These are phyloP conservation scores for Kodamaea kakaduensis DNA, from an alignment of 805 yeast species.

Conservation along the genomic window DNA sequence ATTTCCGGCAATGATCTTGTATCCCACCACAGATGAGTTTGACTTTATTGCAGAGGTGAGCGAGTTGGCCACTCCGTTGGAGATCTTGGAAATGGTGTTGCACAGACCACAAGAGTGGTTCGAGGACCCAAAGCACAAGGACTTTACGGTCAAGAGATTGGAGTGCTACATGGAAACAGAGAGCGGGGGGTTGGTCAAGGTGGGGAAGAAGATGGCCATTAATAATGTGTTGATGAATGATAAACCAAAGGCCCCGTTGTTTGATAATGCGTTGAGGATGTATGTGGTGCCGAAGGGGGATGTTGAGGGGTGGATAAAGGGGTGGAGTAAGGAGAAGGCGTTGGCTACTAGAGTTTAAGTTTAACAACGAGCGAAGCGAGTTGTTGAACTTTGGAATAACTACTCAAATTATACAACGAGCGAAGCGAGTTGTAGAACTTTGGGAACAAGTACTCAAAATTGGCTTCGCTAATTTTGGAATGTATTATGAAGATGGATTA, in stretches of 20 bases:
- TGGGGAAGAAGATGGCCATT: constrained; percentile 71
- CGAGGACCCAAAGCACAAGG: constrained; percentile 54
- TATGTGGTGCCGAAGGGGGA: constrained; percentile 76
- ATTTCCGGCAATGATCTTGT: constrained; percentile 76
- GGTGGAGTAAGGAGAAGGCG: constrained; percentile 63
- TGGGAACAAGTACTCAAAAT: too few relatives aligned
- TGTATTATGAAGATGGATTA: too few relatives aligned
- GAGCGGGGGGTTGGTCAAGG: constrained; percentile 79
- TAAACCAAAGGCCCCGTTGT: constrained; percentile 65
- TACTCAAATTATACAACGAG: too few relatives aligned
- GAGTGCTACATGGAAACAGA: constrained; percentile 79
- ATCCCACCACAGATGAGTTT: constrained; percentile 80
- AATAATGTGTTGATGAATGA: constrained; percentile 60
- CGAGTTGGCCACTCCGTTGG: constrained; percentile 65
- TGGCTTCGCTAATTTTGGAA: too few relatives aligned
- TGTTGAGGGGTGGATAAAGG: constrained; percentile 58
- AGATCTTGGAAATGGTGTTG: constrained; percentile 53
- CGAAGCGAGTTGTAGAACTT: too few relatives aligned
- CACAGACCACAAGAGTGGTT: constrained; percentile 71
- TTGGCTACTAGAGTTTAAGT: constrained; percentile 21
- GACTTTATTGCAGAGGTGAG: constrained; percentile 75
- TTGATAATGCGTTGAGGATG: constrained; percentile 67
- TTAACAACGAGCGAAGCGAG: too few relatives aligned
- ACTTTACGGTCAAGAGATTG: constrained; percentile 56
- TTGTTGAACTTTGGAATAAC: too few relatives aligned